Conservation (phyloP, 176 grass and related monocot species). For the Ensete glaucum region DNA sequence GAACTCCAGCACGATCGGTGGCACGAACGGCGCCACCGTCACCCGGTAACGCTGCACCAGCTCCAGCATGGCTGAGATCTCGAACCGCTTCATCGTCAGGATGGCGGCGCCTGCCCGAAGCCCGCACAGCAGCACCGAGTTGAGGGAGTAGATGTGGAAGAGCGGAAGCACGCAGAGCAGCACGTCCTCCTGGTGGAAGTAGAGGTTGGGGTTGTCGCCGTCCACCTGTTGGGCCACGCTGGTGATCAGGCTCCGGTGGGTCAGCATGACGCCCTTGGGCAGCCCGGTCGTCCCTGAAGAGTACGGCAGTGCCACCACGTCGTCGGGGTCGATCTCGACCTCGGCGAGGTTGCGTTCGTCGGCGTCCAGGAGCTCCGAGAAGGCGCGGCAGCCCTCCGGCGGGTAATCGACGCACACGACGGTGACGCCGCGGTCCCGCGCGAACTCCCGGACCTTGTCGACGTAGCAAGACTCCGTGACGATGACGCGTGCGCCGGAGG, state of each 20-base stretch:
- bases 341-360: neutral
- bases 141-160: conserved; percentile 98
- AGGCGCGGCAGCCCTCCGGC: neutral
- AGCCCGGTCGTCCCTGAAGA: neutral
- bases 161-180: conserved; percentile 67
- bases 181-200: conserved; percentile 68
- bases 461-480: neutral
- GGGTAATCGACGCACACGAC: neutral
- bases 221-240: conserved; percentile 8
- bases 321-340: neutral
- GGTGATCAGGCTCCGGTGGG: conserved; percentile 6
- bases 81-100: conserved; percentile 78
- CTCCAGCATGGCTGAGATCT: conserved; percentile 37
- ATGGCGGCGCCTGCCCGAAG: conserved; percentile 53
- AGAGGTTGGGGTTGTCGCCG: conserved; percentile 79
- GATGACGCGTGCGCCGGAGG: neutral
- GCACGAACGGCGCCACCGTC: conserved; percentile 68
- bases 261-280: conserved; percentile 5
- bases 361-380: neutral
- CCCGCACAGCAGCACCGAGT: conserved; percentile 70
- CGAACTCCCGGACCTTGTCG: neutral
- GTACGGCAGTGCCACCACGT: conserved; percentile 5
- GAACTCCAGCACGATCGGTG: conserved; percentile 87
- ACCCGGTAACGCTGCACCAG: conserved; percentile 36
- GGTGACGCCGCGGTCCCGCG: neutral